Base-by-base conservation (phyloP, 1,284 basidiomycete genomes). In the Cutaneotrichosporon sp. region DNA sequence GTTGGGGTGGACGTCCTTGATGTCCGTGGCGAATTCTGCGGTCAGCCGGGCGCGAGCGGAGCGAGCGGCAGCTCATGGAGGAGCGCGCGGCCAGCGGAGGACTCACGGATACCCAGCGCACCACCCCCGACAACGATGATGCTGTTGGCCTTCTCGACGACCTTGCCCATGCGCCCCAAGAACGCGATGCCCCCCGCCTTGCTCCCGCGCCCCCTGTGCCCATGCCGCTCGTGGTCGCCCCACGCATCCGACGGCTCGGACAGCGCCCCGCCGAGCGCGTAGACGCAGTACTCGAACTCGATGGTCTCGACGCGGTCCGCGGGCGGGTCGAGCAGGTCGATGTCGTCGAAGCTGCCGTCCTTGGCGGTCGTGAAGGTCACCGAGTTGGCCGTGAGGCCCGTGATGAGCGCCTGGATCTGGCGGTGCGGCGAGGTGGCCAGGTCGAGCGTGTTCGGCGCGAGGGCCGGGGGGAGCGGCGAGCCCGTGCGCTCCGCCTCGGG, bases 371-470 rank as follows among this genome's bases (percentile, higher is more conserved):
- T 82, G 50, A 86, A 81, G 0, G 82, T 84, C 54, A 88, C 74
- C 45, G 80, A 78, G 67, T 83, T 75, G 8, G 79, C 67, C 22
- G 50, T 69, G 58, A 88, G 75, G 4, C 80, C 78, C 1, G 79
- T 82, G 42, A 88, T 80, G 14, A 81, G 80, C 4, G 81, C 84
- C 58, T 85, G 83, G n/a, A 86, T 74, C 54, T 81, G 72, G 22
- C 31, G 49, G 27, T 56, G 45, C 18, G 31, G 50, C 7, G 64
- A 81, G 78, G 27, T 67, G 16, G 20, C 9, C 5, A 29, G 29
- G 29, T 29, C 29, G 5, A 29, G 29, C 4, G 29, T 36, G 36
- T 33, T 38, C n/a, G 33, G 34, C 13, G 52, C 24, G 4, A 27
- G 7, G 10, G n/a, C 45, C 2, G 42, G 43, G 10, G 50, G 57